Conservation (phyloP, 768 basidiomycete species). For the Gelatoporia subvermispora region DNA sequence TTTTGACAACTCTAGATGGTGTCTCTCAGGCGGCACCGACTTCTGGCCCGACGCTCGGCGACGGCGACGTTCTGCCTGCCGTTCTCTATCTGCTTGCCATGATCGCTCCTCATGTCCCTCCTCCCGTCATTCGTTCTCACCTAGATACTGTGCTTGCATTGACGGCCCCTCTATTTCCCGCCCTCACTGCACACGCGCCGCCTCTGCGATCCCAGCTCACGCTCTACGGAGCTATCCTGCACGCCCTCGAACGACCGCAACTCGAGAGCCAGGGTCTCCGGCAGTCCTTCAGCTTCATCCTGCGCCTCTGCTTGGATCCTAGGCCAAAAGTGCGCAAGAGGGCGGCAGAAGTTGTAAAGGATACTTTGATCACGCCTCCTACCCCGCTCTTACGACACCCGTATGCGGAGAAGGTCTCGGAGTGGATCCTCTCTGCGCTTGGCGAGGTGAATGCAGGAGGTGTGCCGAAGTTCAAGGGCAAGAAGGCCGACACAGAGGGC, state of each 20-base stretch:
- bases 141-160: slow-evolving; percentile 65
- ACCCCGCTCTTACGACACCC: slow-evolving; percentile 78
- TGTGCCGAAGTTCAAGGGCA: slow-evolving; percentile 55
- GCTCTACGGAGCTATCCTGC: slow-evolving; percentile 65
- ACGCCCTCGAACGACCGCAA: slow-evolving; percentile 64
- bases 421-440: slow-evolving; percentile 70
- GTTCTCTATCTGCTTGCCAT: slow-evolving; percentile 81
- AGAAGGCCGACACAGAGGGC: slow-evolving; percentile 49
- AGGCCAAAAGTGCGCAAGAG: slow-evolving; percentile 92
- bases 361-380: slow-evolving; percentile 72
- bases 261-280: slow-evolving; percentile 65
- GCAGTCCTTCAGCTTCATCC: slow-evolving; percentile 79
- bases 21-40: slow-evolving; percentile 56
- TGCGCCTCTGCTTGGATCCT: slow-evolving; percentile 80
- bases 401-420: slow-evolving; percentile 74
- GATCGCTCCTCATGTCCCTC: slow-evolving; percentile 70
- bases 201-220: slow-evolving; percentile 83
- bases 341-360: slow-evolving; percentile 80
- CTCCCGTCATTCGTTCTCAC: slow-evolving; percentile 77
- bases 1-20: slow-evolving; percentile 79
- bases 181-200: slow-evolving; percentile 60
- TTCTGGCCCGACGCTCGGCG: slow-evolving; percentile 34
- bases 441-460: slow-evolving; percentile 60
- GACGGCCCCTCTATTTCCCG: slow-evolving; percentile 75
- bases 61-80: slow-evolving; percentile 78